Evolutionary conservation across 345 rosid species (phyloP).

Genomic region (Citrus cavaleriei): DNA sequence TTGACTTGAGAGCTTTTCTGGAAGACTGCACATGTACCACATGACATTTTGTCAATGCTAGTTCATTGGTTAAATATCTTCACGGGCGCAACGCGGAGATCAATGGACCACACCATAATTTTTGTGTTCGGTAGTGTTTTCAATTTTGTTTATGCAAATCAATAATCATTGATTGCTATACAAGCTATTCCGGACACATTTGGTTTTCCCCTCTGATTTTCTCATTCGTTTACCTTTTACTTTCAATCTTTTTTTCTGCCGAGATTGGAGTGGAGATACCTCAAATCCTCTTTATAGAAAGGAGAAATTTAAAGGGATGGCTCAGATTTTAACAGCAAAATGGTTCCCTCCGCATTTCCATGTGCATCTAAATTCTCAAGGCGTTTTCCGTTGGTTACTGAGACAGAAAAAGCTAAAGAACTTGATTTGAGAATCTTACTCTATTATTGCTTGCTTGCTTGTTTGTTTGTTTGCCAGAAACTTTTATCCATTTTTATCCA

Average conservation of each 20-base stretch:
- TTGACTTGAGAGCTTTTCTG: neutral
- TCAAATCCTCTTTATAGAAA: slow-evolving; percentile 17
- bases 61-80: neutral
- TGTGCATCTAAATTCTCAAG: slow-evolving; percentile 11
- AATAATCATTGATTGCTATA: neutral
- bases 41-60: slow-evolving; percentile 12
- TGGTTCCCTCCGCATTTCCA: slow-evolving; percentile 17
- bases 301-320: slow-evolving; percentile 17
- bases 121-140: neutral
- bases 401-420: neutral
- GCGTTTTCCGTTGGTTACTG: slow-evolving; percentile 15
- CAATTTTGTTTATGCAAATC: neutral
- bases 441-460: too few species aligned
- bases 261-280: slow-evolving; percentile 16
- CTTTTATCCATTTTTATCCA: neutral
- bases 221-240: neutral
- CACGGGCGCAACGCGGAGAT: slow-evolving; percentile 4
- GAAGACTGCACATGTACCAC: slow-evolving; percentile 21
- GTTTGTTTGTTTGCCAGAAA: neutral
- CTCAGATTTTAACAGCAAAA: slow-evolving; percentile 10
- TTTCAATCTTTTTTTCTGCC: neutral
- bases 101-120: slow-evolving; percentile 7
- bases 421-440: neutral
- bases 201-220: neutral
- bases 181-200: neutral